These are phyloP conservation scores for Penicillium egyptiacum DNA, from an alignment of 495 filamentous ascomycete species.

Conservation along the genomic window DNA sequence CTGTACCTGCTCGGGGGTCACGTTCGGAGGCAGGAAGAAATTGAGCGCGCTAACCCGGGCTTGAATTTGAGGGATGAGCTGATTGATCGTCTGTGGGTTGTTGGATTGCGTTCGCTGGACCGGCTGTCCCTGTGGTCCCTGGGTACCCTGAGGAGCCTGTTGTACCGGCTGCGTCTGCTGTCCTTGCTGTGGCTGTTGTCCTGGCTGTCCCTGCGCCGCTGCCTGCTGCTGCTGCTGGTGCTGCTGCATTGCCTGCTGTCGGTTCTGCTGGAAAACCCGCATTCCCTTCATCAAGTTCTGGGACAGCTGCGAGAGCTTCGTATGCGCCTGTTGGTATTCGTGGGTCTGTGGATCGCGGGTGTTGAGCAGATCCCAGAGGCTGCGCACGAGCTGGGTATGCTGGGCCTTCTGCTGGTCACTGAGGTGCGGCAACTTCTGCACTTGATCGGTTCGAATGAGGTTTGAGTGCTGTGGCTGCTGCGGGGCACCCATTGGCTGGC, in stretches of 20 bases:
- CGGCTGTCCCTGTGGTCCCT: conserved; percentile 23
- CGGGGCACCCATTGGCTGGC: conserved; percentile 37
- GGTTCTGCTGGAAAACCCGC: conserved; percentile 45
- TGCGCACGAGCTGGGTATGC: conserved; percentile 62
- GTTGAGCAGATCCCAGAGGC: conserved; percentile 62
- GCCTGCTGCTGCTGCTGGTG: conserved; percentile 25
- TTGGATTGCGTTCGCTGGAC: conserved; percentile 39
- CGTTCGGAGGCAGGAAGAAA: conserved; percentile 49
- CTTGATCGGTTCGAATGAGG: conserved; percentile 53
- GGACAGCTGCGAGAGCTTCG: conserved; percentile 64
- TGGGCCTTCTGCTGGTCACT: conserved; percentile 62
- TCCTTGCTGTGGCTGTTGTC: conserved; percentile 27
- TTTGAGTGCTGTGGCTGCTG: conserved; percentile 45
- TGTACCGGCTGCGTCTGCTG: conserved; percentile 34
- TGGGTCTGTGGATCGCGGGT: conserved; percentile 51
- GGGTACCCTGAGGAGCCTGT: background rate
- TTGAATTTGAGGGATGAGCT: conserved; percentile 46
- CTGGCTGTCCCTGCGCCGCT: conserved; percentile 6
- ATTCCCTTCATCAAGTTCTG: conserved; percentile 61
- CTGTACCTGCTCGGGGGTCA: conserved; percentile 47
- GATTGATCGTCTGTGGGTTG: conserved; percentile 43
- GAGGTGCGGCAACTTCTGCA: conserved; percentile 51
- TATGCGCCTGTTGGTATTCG: conserved; percentile 62
- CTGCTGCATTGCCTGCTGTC: conserved; percentile 41
- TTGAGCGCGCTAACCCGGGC: conserved; percentile 47